Base-by-base conservation (phyloP, 805 yeast species). In the Candida manassasensis region DNA sequence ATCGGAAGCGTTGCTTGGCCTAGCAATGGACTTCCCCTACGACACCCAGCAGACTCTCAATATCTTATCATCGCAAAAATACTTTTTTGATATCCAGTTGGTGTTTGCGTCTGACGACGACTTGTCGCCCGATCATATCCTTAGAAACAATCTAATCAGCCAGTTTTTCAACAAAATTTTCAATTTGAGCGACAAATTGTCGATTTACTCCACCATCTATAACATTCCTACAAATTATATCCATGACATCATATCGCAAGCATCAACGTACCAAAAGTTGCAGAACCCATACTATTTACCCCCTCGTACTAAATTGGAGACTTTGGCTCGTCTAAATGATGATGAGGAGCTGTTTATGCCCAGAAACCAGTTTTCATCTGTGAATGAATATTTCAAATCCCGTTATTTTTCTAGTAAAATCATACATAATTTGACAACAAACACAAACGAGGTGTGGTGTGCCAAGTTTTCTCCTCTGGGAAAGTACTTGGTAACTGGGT, bases 361-460 rank as follows among this genome's bases (percentile, higher is more conserved):
- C 4, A 21, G 32, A 22, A 18, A 22, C 14, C 16, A 21, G 9
- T 10, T 21, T 6, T 13, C 18, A 9, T 14, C 16, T 13, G 21
- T 27, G 7, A 29, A 29, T 25, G 25, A 29, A n/a, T 24, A 28
- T 14, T 29, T 29, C 21, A 35, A 35, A 29, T 19, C 31, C 10
- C 28, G 25, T 15, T 25, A 26, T 25, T 29, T 35, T 16, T 26
- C 87, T 1, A 66, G 66, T 14, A 61, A 60, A 3, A 55, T 73
- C 3, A 50, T 73, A 9, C 66, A 68, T 37, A 67, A 71, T 0
- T 57, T 84, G 5, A 44, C 58, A 1, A 63, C 68, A 29, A 93
- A 84, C 49, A 55, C 61, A 1, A 77, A 81, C 50, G 95, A 89
- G 54, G 90, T 86, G 9, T 89, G 97, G 97, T 82, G 69, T 51